These are phyloP conservation scores for Collybiopsis luxurians DNA, from an alignment of 768 basidiomycete species.

Conservation along the genomic window DNA sequence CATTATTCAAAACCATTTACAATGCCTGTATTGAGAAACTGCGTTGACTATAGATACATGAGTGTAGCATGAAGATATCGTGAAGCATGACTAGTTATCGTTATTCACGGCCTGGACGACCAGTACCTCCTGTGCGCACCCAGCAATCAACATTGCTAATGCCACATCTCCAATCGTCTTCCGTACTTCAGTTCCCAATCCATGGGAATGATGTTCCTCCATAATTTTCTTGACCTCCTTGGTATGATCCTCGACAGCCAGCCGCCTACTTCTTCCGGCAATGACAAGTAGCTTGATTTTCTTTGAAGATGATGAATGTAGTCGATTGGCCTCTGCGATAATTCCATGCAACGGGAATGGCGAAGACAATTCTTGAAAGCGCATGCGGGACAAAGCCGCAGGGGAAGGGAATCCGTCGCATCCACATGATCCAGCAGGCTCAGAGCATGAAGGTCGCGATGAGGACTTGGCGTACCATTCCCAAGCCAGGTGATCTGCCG, in stretches of 20 bases:
- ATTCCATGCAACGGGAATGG: constrained; percentile 60
- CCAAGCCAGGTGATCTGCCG: constrained; percentile 83
- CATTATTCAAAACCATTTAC: too few species aligned
- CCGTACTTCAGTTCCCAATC: constrained; percentile 51
- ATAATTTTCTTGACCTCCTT: constrained; percentile 67
- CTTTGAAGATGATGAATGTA: constrained; percentile 7
- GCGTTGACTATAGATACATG: too few species aligned
- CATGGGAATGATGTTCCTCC: constrained; percentile 29
- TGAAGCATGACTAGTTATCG: too few species aligned
- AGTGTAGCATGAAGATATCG: too few species aligned
- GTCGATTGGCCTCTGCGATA: constrained; percentile 39
- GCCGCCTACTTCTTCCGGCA: constrained; percentile 70
- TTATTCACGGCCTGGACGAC: constrained; percentile 57
- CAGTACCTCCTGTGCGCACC: constrained; percentile 55
- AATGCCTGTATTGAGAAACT: too few species aligned
- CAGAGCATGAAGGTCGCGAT: too few species aligned
- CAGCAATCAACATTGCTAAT: constrained; percentile 67
- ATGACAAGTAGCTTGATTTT: constrained; percentile 53
- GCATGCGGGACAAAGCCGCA: constrained; percentile 52
- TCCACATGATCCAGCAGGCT: constrained; percentile 14
- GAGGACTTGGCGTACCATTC: constrained; percentile 46
- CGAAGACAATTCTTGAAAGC: constrained; percentile 56
- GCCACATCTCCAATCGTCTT: constrained; percentile 88
- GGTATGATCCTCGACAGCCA: constrained; percentile 70
- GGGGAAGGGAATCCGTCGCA: constrained; percentile 12